Evolutionary conservation across 2,329 filamentous ascomycete genomes (phyloP), one percentile per base, ranked within the genome.

Genomic region (Penicillium sp.): DNA sequence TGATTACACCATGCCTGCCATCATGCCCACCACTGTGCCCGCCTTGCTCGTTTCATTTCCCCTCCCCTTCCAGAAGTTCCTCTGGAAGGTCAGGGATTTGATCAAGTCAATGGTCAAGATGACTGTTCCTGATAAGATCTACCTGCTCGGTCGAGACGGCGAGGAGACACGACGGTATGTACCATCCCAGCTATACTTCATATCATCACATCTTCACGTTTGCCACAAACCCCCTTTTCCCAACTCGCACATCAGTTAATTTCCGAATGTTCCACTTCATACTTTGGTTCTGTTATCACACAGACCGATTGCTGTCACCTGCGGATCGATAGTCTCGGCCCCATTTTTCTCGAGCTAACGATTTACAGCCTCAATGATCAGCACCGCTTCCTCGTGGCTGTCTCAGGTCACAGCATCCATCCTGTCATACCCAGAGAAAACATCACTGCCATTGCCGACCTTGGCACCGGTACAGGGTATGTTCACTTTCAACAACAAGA

Each of bases 381-480:
- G 43, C 67, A 70, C 52, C 53, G 46, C 10, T 67, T 67, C 38
- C 47, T 68, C 4, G 56, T 64, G 6, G 46, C 59, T 5, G 32
- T 69, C 5, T 60, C 62, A 31, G 59, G 61, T 8, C 51, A 54
- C 3, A 48, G 51, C 2, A 46, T 61, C 4, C 64, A 70, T 38
- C 56, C 68, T 3, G 68, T 63, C 1, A 70, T 70, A 18, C 56
- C 65, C 10, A 55, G 56, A 16, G 34, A 36, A 4, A 42, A 53
- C 1, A 43, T 69, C 10, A 52, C 50, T 1, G 31, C 57, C 3
- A 45, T 71, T 9, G 67, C 67, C 9, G 68, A 70, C 36, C 18
- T 68, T 7, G 68, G 58, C 3, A 68, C 67, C n/a, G 68, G 67
- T 4, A 71, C 67, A 4, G 68, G 68, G 67, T 69, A 60, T 18